Evolutionary conservation across 2,329 filamentous ascomycete species (phyloP), one percentile per base, ranked within the genome.

Genomic region (Cryphonectria parasitica): DNA sequence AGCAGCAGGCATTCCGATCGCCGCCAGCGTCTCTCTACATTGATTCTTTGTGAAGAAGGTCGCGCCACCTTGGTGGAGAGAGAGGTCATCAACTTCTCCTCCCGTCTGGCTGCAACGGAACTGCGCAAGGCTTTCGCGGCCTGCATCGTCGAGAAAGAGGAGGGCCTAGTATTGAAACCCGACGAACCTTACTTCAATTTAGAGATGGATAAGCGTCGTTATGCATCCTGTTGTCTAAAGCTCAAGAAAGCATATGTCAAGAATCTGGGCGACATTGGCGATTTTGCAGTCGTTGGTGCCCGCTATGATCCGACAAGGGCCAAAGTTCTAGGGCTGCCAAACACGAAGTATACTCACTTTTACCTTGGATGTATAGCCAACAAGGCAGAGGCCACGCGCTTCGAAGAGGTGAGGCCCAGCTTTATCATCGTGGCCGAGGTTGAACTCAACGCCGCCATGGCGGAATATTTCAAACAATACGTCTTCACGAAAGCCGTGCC

Each of bases 201-300:
- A 73, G 77, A 73, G 41, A 76, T 76, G 61, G 75, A 74, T 62
- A 75, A 75, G 58, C 74, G 80, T 75, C 73, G 83, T 41, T 83
- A 82, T 71, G 77, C 79, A 2, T 83, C 83, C 19, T 84, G 82
- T 69, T 91, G 89, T 77, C 92, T 97, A 76, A 97, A 97, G 80
- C 80, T 97, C 58, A 97, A 97, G 79, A 94, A 94, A 76, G 93
- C 96, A 76, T 97, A 97, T 75, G 87, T 97, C 52, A 85, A 87
- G 36, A 89, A 89, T 2, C 88, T 95, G 77, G 93, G 94, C 0
- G 94, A 97, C 72, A 89, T 94, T 41, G 92, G 92, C 13, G 95
- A 97, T 78, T 92, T 97, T 77, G 90, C 92, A 1, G 85, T 95
- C 1, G 83, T 97, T 3, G 94, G 93, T 0, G 94, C 89, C 7